Conservation (phyloP, 441 rosid genomes). For the Viola pubescens region DNA sequence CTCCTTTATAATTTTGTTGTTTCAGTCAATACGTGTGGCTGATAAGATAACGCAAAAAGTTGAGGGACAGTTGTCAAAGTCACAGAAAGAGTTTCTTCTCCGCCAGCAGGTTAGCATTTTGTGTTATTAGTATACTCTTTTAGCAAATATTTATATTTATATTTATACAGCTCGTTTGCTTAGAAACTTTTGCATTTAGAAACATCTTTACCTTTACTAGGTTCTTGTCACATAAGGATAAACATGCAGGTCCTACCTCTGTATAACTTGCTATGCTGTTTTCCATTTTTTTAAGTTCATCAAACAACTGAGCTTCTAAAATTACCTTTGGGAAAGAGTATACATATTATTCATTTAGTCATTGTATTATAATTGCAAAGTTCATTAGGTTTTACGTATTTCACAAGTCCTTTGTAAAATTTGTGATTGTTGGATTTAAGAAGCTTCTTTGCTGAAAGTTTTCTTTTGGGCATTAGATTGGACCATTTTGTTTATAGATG, state of each 20-base stretch:
- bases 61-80: conserved; percentile 96
- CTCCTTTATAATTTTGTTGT: conserved; percentile 26
- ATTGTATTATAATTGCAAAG: no score
- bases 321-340: no score
- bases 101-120: conserved; percentile 83
- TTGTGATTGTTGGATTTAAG: neutral
- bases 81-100: conserved; percentile 97
- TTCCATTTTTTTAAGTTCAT: neutral
- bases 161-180: no score
- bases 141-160: no score
- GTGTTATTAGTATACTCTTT: neutral
- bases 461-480: neutral
- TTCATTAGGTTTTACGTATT: no score
- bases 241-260: neutral
- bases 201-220: neutral
- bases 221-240: neutral
- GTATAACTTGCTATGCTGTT: neutral
- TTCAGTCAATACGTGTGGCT: conserved; percentile 98
- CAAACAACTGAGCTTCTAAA: neutral
- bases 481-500: neutral
- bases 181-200: neutral
- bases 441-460: neutral
- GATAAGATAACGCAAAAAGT: conserved; percentile 98
- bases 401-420: neutral
- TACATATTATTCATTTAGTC: no score